Percentiles rank a stretch among this genome's conserved stretches.
Conservation (phyloP, 106 monocot genomes). For the Gastrodia elata region DNA sequence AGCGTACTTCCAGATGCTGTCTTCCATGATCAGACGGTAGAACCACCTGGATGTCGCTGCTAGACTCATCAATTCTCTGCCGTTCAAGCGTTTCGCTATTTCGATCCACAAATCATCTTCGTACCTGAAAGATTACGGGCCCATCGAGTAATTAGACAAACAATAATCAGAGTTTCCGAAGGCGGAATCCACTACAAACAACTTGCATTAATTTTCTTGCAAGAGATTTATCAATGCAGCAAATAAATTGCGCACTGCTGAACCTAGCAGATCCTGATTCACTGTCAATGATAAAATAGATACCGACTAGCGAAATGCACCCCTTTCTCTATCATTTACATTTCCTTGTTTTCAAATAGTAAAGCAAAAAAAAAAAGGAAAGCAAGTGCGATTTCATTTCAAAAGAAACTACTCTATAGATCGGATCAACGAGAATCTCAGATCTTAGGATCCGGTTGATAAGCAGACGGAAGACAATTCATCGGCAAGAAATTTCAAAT, state of each 20-base stretch:
- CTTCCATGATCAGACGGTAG: conserved; percentile 54
- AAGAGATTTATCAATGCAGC: no score
- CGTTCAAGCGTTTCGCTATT: conserved; percentile 66
- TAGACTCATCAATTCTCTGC: conserved; percentile 42
- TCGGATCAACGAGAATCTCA: not conserved
- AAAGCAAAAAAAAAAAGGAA: not conserved
- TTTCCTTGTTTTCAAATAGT: not conserved
- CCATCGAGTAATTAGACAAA: not conserved
- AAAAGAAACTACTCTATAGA: not conserved
- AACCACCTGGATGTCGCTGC: conserved; percentile 66
- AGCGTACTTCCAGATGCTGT: conserved; percentile 76
- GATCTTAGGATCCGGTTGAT: not conserved
- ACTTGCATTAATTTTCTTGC: no score
- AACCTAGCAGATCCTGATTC: no score
- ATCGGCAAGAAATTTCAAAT: not conserved
- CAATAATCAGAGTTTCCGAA: no score
- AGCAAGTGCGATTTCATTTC: not conserved
- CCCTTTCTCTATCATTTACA: no score
- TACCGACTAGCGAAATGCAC: no score
- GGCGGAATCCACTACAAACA: no score
- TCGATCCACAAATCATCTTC: conserved; percentile 87
- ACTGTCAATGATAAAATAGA: no score
- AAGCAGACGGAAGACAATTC: not conserved
- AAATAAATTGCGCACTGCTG: no score
- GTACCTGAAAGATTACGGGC: conserved; percentile 30